Evolutionary conservation across 169 alveolate species (phyloP), one percentile per base, ranked within the genome.

Genomic region (Plasmodium cynomolgi): DNA sequence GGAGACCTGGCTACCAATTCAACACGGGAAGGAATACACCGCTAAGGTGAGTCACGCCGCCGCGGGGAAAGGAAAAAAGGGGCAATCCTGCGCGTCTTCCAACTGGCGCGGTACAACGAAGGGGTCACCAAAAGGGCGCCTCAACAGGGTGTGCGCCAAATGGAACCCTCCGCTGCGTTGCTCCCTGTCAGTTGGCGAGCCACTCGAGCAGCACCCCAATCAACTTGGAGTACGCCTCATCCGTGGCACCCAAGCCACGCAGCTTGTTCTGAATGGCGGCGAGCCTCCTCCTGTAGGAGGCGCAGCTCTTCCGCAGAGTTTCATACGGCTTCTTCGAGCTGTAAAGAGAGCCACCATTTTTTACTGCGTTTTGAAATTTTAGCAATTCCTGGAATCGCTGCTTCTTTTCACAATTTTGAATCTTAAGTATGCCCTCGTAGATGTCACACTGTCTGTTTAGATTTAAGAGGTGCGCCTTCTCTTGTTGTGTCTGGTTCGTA

Each of bases 361-460:
- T 91, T 31, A 83, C 75, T 1, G 95, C 95, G 39, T 83, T 91
- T 31, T 91, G 95, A 82, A 91, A 91, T 91, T 83, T 91, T 44
- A 91, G 41, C 29, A 91, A 82, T 72, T 91, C 95, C 77, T 82
- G 95, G 31, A 91, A 91, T 20, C 95, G 81, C 7, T 91, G 95
- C 56, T 91, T 91, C 83, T 91, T 91, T 31, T 91, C 92, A 72
- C 26, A 91, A 50, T 23, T 81, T 54, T 33, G 47, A 6, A 91
- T 44, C 41, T 91, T 68, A 3, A 81, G 23, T 15, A 91, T 83
- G 7, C 84, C 95, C 15, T 91, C 75, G 77, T 44, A 72, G 17
- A 71, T 71, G 20, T 44, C n/a, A 50, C 79, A 73, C 39, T 81
- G 82, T 82, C 79, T 47, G 54, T 81, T 91, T 39, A 91, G 7